These are phyloP conservation scores for Tricladium varicosporioides DNA, from an alignment of 2,329 filamentous ascomycete species.

Conservation along the genomic window DNA sequence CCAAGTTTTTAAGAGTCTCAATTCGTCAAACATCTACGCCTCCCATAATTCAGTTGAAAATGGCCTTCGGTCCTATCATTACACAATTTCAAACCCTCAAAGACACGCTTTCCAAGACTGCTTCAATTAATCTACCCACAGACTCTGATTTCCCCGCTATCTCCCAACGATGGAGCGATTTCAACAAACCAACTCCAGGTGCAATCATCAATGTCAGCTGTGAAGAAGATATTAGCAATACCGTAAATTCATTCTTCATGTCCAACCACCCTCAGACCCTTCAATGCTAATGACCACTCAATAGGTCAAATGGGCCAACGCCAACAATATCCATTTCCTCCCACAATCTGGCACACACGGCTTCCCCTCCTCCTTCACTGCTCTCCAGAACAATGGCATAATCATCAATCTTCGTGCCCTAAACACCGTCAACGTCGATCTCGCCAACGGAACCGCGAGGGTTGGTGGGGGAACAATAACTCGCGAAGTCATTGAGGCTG, in stretches of 20 bases:
- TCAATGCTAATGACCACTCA: background rate
- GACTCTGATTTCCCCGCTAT: background rate
- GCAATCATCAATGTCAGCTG: conserved; percentile 5
- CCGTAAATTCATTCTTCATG: background rate
- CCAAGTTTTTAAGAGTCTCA: too few species aligned
- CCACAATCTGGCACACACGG: conserved; percentile 15
- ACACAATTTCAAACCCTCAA: background rate
- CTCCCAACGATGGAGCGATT: conserved; percentile 2
- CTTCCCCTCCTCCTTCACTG: background rate
- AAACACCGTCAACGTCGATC: conserved; percentile 2
- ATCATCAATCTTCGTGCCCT: conserved; percentile 1
- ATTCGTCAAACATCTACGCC: too few species aligned
- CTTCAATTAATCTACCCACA: background rate
- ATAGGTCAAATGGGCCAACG: conserved; percentile 12
- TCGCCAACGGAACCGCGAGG: background rate
- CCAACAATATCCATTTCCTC: conserved; percentile 9
- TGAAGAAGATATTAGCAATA: conserved; percentile 5
- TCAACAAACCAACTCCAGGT: conserved; percentile 4
- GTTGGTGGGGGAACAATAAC: conserved; percentile 9
- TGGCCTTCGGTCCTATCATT: too few species aligned
- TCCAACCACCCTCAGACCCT: too few species aligned
- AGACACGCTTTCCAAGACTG: background rate
- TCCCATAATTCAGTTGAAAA: too few species aligned
- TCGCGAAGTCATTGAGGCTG: background rate
- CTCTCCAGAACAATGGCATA: background rate